A percentile compares a stretch with the other conserved stretches of the same genome.
These are phyloP conservation scores for Ceratobasidium sp. DNA, from an alignment of 1,284 basidiomycete species.

Conservation along the genomic window DNA sequence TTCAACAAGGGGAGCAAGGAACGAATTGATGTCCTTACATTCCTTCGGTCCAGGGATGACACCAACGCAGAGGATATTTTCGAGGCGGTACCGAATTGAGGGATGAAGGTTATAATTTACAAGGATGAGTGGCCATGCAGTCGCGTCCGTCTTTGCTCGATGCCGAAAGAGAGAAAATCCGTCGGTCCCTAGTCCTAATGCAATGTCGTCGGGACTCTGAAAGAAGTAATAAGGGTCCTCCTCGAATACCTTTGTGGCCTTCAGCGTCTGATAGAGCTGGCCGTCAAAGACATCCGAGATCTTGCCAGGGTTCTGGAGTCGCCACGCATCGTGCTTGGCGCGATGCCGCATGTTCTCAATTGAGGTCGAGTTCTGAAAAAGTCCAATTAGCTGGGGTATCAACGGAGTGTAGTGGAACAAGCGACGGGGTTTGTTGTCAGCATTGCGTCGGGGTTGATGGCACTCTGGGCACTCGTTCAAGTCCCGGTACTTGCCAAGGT, in stretches of 20 bases:
- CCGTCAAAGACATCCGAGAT: slow-evolving; percentile 34
- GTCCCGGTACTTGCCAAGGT: slow-evolving; percentile 28
- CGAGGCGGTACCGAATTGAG: slow-evolving; percentile 16
- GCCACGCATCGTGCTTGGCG: not conserved
- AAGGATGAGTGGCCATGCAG: slow-evolving; percentile 30
- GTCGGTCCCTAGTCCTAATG: not conserved
- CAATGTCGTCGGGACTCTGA: not conserved
- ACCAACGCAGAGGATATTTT: slow-evolving; percentile 31
- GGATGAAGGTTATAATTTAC: slow-evolving; percentile 29
- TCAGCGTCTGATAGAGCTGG: not conserved
- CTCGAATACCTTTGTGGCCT: not conserved
- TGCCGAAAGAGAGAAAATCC: slow-evolving; percentile 27
- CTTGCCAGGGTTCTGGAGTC: not conserved
- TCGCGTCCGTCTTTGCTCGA: slow-evolving; percentile 41
- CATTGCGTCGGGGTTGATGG: slow-evolving; percentile 38
- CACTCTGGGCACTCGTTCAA: slow-evolving; percentile 38
- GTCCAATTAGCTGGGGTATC: slow-evolving; percentile 31
- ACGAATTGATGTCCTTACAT: slow-evolving; percentile 28
- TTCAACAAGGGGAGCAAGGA: slow-evolving; percentile 16
- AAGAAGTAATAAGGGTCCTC: not conserved
- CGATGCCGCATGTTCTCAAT: not conserved
- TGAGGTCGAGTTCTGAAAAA: slow-evolving; percentile 1
- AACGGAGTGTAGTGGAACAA: slow-evolving; percentile 44
- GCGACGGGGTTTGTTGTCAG: slow-evolving; percentile 1
- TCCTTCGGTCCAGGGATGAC: slow-evolving; percentile 29